phyloP scores from a whole-genome alignment of 1,284 basidiomycete species.

The Stereum hirsutum region DNA sequence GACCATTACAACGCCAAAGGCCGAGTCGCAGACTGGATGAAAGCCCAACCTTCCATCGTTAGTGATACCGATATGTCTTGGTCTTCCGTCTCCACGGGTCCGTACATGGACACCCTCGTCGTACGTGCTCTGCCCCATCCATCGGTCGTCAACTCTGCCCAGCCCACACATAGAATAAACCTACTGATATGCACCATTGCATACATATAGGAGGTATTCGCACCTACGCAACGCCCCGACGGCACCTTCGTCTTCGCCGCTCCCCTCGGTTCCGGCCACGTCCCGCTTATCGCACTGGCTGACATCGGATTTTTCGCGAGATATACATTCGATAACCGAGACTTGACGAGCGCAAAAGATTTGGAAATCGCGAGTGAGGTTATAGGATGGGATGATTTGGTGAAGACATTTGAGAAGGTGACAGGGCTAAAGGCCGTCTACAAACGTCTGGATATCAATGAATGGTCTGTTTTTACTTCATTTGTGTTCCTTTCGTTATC shows the following conservation, averaged over 20 bases:
- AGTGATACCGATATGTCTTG: slow-evolving; percentile 27
- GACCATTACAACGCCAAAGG: slow-evolving; percentile 37
- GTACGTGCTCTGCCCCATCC: too few relatives aligned
- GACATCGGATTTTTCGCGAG: slow-evolving; percentile 39
- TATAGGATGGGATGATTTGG: slow-evolving; percentile 31
- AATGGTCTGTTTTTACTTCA: too few relatives aligned
- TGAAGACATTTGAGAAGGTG: slow-evolving; percentile 28
- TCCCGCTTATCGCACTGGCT: slow-evolving; percentile 34
- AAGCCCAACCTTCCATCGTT: slow-evolving; percentile 29
- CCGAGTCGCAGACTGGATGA: slow-evolving; percentile 32
- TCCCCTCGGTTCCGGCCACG: slow-evolving; percentile 27
- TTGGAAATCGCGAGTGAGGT: slow-evolving; percentile 31
- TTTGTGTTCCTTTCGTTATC: too few relatives aligned
- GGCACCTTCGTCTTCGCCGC: slow-evolving; percentile 35
- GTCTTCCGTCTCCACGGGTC: slow-evolving; percentile 31
- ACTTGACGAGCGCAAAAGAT: slow-evolving; percentile 27
- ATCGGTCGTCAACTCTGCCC: too few relatives aligned
- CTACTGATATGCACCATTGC: background rate
- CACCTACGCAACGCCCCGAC: slow-evolving; percentile 28
- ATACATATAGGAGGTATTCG: slow-evolving; percentile 26
- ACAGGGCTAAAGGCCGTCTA: slow-evolving; percentile 29
- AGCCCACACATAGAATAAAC: too few relatives aligned
- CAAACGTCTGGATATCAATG: slow-evolving; percentile 24
- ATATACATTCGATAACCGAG: slow-evolving; percentile 34
- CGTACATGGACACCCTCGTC: slow-evolving; percentile 30